These are phyloP conservation scores for Epichloe elymi DNA, from an alignment of 2,329 filamentous ascomycete species.

Conservation along the genomic window DNA sequence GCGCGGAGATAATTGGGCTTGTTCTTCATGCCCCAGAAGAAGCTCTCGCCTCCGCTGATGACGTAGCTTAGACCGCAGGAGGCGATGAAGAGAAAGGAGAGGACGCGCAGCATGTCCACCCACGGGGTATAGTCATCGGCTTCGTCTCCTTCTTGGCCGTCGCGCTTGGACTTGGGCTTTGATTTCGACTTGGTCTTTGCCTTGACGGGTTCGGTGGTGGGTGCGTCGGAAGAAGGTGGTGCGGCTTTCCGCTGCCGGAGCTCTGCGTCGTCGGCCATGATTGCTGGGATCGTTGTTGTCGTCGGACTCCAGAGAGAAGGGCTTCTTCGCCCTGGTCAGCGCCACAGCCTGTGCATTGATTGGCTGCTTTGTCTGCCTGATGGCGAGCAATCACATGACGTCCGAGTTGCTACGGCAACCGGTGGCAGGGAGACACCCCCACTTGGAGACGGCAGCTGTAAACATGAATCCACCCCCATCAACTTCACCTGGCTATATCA, in stretches of 20 bases:
- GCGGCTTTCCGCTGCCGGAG: conserved; percentile 32
- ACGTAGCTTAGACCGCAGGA: conserved; percentile 64
- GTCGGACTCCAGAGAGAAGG: no score
- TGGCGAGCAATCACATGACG: conserved; percentile 11
- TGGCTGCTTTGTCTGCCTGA: neutral
- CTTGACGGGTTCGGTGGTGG: conserved; percentile 11
- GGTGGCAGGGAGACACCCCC: neutral
- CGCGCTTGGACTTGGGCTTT: conserved; percentile 12
- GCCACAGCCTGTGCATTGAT: no score
- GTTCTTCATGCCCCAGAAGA: conserved; percentile 53
- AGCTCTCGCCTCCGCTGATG: conserved; percentile 55
- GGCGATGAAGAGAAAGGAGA: conserved; percentile 52
- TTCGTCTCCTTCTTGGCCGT: conserved; percentile 42
- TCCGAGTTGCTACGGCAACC: conserved; percentile 6
- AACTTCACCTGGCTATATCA: neutral
- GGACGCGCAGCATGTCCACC: conserved; percentile 56
- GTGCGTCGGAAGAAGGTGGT: conserved; percentile 8
- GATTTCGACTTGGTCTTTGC: conserved; percentile 8
- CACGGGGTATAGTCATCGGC: conserved; percentile 47
- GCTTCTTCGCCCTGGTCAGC: no score
- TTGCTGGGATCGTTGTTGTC: neutral
- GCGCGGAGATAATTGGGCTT: conserved; percentile 47
- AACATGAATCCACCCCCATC: conserved; percentile 6
- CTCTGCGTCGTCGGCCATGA: conserved; percentile 25
- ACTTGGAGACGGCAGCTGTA: conserved; percentile 1